These are phyloP conservation scores for Podosphaera xanthii DNA, from an alignment of 2,329 filamentous ascomycete species.

Conservation along the genomic window DNA sequence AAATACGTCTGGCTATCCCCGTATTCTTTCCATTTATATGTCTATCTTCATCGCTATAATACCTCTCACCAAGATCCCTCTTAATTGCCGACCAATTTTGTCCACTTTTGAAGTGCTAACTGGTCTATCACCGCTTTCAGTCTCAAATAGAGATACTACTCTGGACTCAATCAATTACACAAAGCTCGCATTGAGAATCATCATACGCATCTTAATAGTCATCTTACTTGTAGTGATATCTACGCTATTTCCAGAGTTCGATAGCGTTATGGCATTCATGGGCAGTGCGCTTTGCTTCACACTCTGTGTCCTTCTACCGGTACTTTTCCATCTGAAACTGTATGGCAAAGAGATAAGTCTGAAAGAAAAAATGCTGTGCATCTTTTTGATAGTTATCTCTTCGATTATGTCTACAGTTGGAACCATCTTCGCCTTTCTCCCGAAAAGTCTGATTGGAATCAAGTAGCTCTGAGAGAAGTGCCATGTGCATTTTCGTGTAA, in stretches of 20 bases:
- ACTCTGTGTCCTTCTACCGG: constrained; percentile 77
- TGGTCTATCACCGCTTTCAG: constrained; percentile 28
- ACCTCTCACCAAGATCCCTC: constrained; percentile 80
- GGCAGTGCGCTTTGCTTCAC: constrained; percentile 79
- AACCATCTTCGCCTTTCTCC: constrained; percentile 73
- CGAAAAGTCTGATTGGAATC: constrained; percentile 47
- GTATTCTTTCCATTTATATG: constrained; percentile 50
- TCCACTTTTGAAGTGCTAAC: constrained; percentile 62
- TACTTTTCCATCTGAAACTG: constrained; percentile 76
- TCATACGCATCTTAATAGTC: constrained; percentile 42
- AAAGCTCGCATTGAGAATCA: constrained; percentile 32
- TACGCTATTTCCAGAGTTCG: constrained; percentile 43
- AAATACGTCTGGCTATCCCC: constrained; percentile 48
- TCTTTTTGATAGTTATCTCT: constrained; percentile 45
- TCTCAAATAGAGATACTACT: constrained; percentile 24
- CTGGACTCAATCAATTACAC: constrained; percentile 32
- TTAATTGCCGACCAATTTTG: constrained; percentile 74
- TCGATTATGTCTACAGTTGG: constrained; percentile 48
- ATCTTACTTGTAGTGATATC: constrained; percentile 56
- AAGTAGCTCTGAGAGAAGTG: constrained; percentile 12
- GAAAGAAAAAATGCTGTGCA: constrained; percentile 42
- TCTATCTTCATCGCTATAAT: constrained; percentile 79
- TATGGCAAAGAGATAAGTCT: constrained; percentile 49
- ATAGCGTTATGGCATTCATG: constrained; percentile 53
- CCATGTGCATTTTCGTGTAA: too few relatives aligned